Base-by-base conservation (phyloP, 2,329 filamentous ascomycete genomes). In the Ramularia collo-cygni region DNA sequence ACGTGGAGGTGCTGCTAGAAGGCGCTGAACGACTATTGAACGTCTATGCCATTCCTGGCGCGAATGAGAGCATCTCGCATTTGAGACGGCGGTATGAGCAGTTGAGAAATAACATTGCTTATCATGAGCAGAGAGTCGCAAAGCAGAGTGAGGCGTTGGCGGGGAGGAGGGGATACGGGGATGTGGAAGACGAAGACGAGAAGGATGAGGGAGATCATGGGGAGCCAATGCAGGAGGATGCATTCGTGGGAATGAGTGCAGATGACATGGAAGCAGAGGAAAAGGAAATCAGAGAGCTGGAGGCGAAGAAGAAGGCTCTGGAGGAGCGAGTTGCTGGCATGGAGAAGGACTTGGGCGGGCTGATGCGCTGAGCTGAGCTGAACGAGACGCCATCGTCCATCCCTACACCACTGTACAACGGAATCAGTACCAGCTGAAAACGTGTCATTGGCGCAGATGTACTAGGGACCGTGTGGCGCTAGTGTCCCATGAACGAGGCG, bases 21-120 rank as follows among this genome's bases (percentile, higher is more conserved):
- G 89, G 90, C 1, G 90, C 89, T 1, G 88, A 95, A 69, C 95
- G 88, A 69, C 74, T 96, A 19, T 89, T 88, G 53, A 76, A 76
- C 31, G 89, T 95, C 18, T 96, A 95, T 59, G 83, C 86, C 24
- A 74, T 94, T 18, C 76, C 83, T 0, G 89, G 88, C 4, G 86
- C 85, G 4, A 63, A 75, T 12, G 86, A 94, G 56, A 76, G 81
- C 46, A 93, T 96, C 50, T 70, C 78, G 0, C 71, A 72, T 28
- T 71, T 95, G 56, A 74, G 88, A 44, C 74, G 76, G 38, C 80
- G 85, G 54, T 77, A 90, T 61, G 72, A 76, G 28, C 74, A 85
- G 54, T 75, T 92, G 43, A 72, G 72, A 21, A 78, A 78, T 34
- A 95, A 88, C 15, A 71, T 92, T 55, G 76, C 75, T 8, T 83